phyloP scores from a whole-genome alignment of 2,329 filamentous ascomycete species.

The Exophiala sp. region DNA sequence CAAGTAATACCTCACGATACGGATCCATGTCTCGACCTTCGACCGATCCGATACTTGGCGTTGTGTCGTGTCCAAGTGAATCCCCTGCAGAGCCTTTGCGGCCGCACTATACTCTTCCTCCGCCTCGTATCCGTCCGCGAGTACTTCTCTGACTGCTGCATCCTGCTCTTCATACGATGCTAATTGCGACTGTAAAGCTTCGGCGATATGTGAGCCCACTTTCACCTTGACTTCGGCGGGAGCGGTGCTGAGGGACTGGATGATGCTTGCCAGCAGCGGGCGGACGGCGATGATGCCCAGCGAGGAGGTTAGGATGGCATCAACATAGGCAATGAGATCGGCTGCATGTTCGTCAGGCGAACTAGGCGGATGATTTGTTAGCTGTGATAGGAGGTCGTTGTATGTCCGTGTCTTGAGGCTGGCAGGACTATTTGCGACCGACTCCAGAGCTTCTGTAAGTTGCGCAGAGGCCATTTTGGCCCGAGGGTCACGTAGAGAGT shows the following conservation, averaged over 20 bases:
- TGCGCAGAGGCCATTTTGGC: constrained; percentile 46
- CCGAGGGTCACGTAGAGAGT: neutral
- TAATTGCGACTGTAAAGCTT: constrained; percentile 59
- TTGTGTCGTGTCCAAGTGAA: constrained; percentile 84
- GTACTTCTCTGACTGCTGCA: constrained; percentile 68
- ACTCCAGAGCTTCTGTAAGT: constrained; percentile 46
- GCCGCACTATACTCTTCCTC: constrained; percentile 75
- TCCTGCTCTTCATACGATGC: constrained; percentile 80
- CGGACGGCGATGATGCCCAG: constrained; percentile 72
- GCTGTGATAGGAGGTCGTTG: constrained; percentile 52
- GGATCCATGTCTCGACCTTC: constrained; percentile 81
- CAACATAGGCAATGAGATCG: constrained; percentile 48
- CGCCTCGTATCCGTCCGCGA: constrained; percentile 75
- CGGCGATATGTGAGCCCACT: constrained; percentile 68
- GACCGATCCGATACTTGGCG: constrained; percentile 74
- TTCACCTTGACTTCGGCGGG: constrained; percentile 60
- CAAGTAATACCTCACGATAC: constrained; percentile 88
- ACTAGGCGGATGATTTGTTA: constrained; percentile 43
- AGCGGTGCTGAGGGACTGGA: constrained; percentile 55
- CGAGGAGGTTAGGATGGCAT: constrained; percentile 62
- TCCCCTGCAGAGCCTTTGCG: constrained; percentile 70
- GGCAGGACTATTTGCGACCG: constrained; percentile 37
- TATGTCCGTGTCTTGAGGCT: constrained; percentile 52
- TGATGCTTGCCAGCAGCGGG: constrained; percentile 63
- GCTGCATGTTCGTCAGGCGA: constrained; percentile 30